Evolutionary conservation across 192 early-diverging fungal genomes (phyloP), one percentile per base, ranked within the genome.

Genomic region (Phycomyces blakesleeanus): DNA sequence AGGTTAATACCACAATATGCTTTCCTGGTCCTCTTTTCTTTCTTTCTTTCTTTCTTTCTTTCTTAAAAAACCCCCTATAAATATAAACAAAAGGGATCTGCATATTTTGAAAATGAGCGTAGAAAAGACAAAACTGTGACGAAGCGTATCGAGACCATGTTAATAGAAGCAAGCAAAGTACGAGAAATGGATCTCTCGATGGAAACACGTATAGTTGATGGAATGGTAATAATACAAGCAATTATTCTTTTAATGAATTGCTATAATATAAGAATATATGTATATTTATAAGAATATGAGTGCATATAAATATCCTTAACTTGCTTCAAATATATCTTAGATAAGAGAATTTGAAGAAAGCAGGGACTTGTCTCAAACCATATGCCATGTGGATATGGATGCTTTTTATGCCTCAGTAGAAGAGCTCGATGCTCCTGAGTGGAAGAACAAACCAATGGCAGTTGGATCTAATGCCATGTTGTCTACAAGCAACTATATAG

Each of bases 331-430:
- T 34, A 7, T 7, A 34, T 34, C 21, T 34, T 57, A 68, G 67
- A 38, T 69, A 8, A 20, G 60, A 20, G 65, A 63, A 3, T 41
- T 82, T 16, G 81, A 83, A 47, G 27, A 47, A 2, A 62, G 39
- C 11, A 56, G 85, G 38, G 83, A 88, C 22, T 49, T 87, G 20
- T 65, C 63, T 8, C 74, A 79, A 24, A 64, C 50, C 34, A 87
- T 90, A 29, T 81, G 83, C 12, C 85, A 85, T 67, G 71, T 89
- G 27, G 88, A 89, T 60, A 89, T 89, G 87, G 84, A 87, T 59
- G 87, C 88, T 9, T 90, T 85, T 51, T 90, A 86, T 67, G 85
- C 85, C 0, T 81, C 85, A 2, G 84, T 90, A 0, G 88, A 89
- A 75, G 85, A 86, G 69, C 76, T 81, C 15, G 87, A 90, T 51